Base-by-base conservation (phyloP, 1,139 yeast species). In the Nakaseomyces sp. region DNA sequence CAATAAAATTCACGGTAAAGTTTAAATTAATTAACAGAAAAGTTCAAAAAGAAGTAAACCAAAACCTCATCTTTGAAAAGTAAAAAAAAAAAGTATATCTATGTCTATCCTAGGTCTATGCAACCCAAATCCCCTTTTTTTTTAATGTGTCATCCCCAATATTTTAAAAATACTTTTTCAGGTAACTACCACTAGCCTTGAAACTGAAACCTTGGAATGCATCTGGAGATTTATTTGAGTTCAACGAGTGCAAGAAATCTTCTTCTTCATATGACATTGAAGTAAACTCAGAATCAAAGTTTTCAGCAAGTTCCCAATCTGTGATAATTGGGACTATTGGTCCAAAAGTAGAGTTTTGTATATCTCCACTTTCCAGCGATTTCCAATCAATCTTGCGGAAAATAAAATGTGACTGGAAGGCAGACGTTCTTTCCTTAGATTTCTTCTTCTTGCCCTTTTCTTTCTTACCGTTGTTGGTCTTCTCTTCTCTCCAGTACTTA, bases 261-360 rank as follows among this genome's bases (percentile, higher is more conserved):
- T 54, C 53, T 31, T 56, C 56, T 35, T 61, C 63, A 37, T 61
- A 55, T 18, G 65, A 61, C 85, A 88, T 78, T n/a, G 76, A 79
- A 0, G 97, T 89, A 64, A 89, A 91, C 54, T 87, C 95, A 17
- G 73, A 66, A 55, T 91, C 94, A 61, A 91, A 91, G 60, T 91
- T 91, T 61, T 91, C 97, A 0, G 98, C 98, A 51, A 86, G 66
- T 28, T 74, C 78, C 12, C 94, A 89, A 56, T 88, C 85, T 0
- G 96, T 85, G 42, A 89, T 82, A 10, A 83, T 67, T 0, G 97
- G 97, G 26, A 79, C 70, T 41, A 91, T 87, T 0, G 98, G 97
- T 1, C 97, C 96, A 42, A 66, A 61, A 36, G 74, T 59, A 2
- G 62, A 63, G 15, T 52, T 55, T 42, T 70, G 69, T 43, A 67